phyloP scores from a whole-genome alignment of 768 basidiomycete species.

The Tubosaeta sp. region DNA sequence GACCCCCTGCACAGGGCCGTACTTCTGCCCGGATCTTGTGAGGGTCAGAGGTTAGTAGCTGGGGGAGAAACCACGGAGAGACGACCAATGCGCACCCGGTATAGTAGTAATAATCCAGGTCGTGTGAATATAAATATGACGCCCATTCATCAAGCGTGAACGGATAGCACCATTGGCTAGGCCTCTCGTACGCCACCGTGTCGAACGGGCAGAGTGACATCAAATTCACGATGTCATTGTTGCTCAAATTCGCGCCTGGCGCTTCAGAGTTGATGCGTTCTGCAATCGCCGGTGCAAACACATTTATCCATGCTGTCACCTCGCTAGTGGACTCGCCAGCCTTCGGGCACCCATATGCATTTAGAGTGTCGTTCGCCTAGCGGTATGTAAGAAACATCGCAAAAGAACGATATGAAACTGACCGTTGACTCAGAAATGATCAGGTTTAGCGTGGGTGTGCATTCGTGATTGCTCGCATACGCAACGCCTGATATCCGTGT shows the following conservation, averaged over 20 bases:
- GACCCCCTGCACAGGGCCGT: constrained; percentile 75
- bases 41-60: neutral
- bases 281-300: constrained; percentile 52
- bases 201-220: constrained; percentile 77
- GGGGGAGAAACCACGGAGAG: neutral
- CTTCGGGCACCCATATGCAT: constrained; percentile 58
- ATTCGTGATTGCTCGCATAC: constrained; percentile 40
- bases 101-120: constrained; percentile 71
- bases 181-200: constrained; percentile 43
- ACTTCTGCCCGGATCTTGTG: constrained; percentile 56
- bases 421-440: constrained; percentile 44
- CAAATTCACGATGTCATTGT: constrained; percentile 51
- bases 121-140: constrained; percentile 60
- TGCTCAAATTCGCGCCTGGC: constrained; percentile 55
- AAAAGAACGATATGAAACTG: constrained; percentile 9
- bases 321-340: constrained; percentile 40
- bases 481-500: constrained; percentile 34
- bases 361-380: constrained; percentile 59
- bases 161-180: constrained; percentile 63
- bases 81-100: constrained; percentile 46
- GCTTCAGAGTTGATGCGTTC: constrained; percentile 54
- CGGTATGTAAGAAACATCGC: neutral
- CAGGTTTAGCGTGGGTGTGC: constrained; percentile 17
- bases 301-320: constrained; percentile 45
- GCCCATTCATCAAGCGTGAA: constrained; percentile 59